Evolutionary conservation across 805 yeast genomes (phyloP), one percentile per base, ranked within the genome.

Genomic region (Cyberlindnera euphorbiae): DNA sequence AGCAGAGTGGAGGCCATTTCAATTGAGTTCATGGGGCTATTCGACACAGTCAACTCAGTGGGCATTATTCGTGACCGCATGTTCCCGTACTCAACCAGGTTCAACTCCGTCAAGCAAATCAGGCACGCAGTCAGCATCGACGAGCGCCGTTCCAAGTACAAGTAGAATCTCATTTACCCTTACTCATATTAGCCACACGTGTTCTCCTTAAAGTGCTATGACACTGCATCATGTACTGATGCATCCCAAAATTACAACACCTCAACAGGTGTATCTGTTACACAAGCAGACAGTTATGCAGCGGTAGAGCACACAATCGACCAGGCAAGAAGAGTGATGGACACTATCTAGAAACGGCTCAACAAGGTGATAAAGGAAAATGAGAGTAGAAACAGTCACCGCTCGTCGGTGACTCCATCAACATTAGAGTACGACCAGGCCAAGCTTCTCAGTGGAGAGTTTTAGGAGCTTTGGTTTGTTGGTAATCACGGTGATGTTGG

Each of bases 401-500:
- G 31, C 7, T 28, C 46, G 1, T 36, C 42, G 11, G 24, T 27
- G 10, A 24, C 33, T 9, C 16, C 44, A 4, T 39, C 39, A 8
- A 18, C 34, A 13, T 7, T 41, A n/a, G 53, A 41, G 17, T 32
- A 23, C 28, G 61, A 39, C 49, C 60, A 36, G 58, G 51, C 35
- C 1, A 46, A 42, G 14, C 30, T 50, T 3, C 28, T 53, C 17
- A 41, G 36, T 29, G 55, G 49, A 8, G 73, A 69, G 44, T 47
- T 71, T 23, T 51, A 69, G 12, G 86, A 80, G 47, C 50, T 73
- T 28, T 80, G 81, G 80, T 80, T 80, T 47, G 74, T 82, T 1
- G 88, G 86, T 2, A 75, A 75, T 49, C 87, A 80, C 55, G 65
- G 80, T 8, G 86, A 80, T 55, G 59, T 75, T 47, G 87, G 87